Conservation (phyloP, 352 stramenopile species). For the Globisporangium cederbergense region DNA sequence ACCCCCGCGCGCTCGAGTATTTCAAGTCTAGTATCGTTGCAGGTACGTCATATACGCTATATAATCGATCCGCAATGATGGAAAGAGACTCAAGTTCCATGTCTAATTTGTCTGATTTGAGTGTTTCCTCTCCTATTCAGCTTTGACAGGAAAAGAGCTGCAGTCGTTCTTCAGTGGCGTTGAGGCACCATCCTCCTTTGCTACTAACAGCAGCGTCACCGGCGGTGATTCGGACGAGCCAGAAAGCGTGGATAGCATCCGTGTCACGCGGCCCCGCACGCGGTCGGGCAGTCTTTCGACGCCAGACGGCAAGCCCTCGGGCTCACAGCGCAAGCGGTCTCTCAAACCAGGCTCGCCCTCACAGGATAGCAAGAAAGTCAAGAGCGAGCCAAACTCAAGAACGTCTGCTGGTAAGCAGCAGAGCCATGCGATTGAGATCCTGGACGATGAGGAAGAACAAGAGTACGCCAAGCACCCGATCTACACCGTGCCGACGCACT, state of each 20-base stretch:
- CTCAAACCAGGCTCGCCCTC: conserved; percentile 20
- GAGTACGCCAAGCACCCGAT: conserved; percentile 42
- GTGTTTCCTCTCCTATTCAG: conserved; percentile 1
- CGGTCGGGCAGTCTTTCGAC: conserved; percentile 26
- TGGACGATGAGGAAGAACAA: conserved; percentile 25
- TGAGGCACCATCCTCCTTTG: background rate
- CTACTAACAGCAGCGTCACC: background rate
- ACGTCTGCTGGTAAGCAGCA: conserved; percentile 10
- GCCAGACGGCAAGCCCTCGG: conserved; percentile 24
- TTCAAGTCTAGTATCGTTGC: conserved; percentile 63
- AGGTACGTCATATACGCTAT: conserved; percentile 24
- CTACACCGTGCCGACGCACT: conserved; percentile 66
- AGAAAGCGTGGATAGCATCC: background rate
- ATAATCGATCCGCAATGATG: background rate
- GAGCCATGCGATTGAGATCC: conserved; percentile 3
- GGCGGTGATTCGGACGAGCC: background rate
- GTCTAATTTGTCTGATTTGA: background rate
- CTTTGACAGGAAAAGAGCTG: conserved; percentile 10
- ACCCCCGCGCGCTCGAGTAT: conserved; percentile 42
- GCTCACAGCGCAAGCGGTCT: conserved; percentile 29
- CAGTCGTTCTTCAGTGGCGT: conserved; percentile 1
- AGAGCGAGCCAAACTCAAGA: background rate
- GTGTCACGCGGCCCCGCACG: background rate
- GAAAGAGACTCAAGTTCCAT: background rate
- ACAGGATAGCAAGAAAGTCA: conserved; percentile 16